Percentiles rank a stretch among this genome's conserved stretches.
Evolutionary conservation across 345 rosid species (phyloP).

Genomic region (Eucalyptus brandiana): DNA sequence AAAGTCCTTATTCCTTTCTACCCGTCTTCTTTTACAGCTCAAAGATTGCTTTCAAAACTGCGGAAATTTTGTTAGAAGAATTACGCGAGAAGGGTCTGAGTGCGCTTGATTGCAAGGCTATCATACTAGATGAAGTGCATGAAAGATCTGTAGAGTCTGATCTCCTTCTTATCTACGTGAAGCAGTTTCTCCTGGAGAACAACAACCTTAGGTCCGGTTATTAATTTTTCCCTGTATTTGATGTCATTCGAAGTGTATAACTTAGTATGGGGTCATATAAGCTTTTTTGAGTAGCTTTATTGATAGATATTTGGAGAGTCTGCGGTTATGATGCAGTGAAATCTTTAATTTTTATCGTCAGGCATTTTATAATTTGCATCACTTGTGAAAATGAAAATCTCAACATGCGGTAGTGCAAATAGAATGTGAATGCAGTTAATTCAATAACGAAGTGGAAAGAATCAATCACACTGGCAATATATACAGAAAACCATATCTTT

Average conservation of each 20-base stretch:
- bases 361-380: neutral
- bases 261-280: neutral
- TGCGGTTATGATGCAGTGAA: neutral
- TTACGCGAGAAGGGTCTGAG: conserved; percentile 70
- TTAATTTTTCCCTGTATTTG: neutral
- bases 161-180: conserved; percentile 78
- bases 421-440: neutral
- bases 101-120: conserved; percentile 77
- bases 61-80: conserved; percentile 82
- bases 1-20: neutral
- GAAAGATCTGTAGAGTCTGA: conserved; percentile 96
- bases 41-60: conserved; percentile 83
- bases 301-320: neutral
- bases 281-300: neutral
- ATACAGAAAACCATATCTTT: neutral
- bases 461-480: neutral
- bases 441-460: neutral
- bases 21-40: conserved; percentile 33
- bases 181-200: conserved; percentile 71
- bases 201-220: conserved; percentile 49
- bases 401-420: neutral
- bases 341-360: neutral
- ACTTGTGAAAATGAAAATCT: neutral
- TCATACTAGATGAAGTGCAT: conserved; percentile 96
- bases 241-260: neutral